These are phyloP conservation scores for Vigna radiata DNA, from an alignment of 306 rosid species.

Conservation along the genomic window DNA sequence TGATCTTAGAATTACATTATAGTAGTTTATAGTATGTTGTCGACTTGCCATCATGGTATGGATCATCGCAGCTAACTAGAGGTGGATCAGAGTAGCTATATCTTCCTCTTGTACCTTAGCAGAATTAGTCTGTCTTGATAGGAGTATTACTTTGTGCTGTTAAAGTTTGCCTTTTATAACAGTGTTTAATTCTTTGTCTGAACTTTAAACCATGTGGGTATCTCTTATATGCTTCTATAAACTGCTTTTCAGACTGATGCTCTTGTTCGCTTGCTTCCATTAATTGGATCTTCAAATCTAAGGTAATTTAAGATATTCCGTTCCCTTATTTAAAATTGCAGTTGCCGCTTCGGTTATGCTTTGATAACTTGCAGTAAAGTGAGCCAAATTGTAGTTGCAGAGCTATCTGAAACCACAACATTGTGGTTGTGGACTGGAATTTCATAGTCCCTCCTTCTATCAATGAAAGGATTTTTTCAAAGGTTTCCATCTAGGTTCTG, in stretches of 20 bases:
- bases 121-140: conserved; percentile 17
- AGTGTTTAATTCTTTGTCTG: not conserved
- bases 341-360: not conserved
- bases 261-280: conserved; percentile 89
- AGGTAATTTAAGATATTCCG: conserved; percentile 60
- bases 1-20: conserved; percentile 20
- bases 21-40: conserved; percentile 19
- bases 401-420: conserved; percentile 3
- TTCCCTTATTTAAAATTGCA: conserved; percentile 19
- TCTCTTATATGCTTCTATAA: conserved; percentile 40
- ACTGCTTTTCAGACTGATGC: conserved; percentile 89
- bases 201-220: conserved; percentile 14
- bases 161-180: conserved; percentile 17
- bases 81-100: not conserved
- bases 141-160: conserved; percentile 34
- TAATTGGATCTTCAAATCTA: conserved; percentile 85
- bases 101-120: not conserved
- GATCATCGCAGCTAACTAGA: not conserved
- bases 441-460: conserved; percentile 8
- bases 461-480: not conserved
- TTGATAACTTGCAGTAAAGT: not conserved
- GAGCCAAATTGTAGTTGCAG: not conserved
- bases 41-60: conserved; percentile 1
- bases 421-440: not conserved
- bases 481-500: conserved; percentile 15